These are phyloP conservation scores for Bruguiera hainesii DNA, from an alignment of 441 rosid genomes.

Conservation along the genomic window DNA sequence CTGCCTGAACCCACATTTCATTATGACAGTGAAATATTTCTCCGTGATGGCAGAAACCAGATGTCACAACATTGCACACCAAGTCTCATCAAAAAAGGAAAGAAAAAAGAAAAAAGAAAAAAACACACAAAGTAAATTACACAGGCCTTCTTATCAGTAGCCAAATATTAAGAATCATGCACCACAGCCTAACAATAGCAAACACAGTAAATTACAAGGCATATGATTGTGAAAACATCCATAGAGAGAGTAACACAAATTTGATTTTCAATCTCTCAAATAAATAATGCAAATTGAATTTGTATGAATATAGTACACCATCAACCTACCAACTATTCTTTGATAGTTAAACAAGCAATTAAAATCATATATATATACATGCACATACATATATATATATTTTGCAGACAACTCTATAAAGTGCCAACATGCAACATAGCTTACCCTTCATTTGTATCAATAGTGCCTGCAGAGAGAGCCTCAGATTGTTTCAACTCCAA, in stretches of 20 bases:
- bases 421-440: slow-evolving; percentile 5
- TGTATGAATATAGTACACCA: neutral
- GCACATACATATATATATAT: too few relatives aligned
- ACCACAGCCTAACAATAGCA: neutral
- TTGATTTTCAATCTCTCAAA: neutral
- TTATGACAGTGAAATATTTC: too few relatives aligned
- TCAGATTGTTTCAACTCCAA: slow-evolving; percentile 34
- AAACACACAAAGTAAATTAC: too few relatives aligned
- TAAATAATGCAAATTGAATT: neutral
- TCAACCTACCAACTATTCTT: neutral
- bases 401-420: neutral
- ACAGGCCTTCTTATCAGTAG: neutral
- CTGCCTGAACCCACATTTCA: too few relatives aligned
- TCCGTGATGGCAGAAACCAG: too few relatives aligned
- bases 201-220: neutral
- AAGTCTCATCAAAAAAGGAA: too few relatives aligned
- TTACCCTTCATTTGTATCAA: slow-evolving; percentile 43
- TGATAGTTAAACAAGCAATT: neutral
- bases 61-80: too few relatives aligned
- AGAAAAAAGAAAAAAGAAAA: too few relatives aligned
- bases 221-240: neutral
- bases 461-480: slow-evolving; percentile 25
- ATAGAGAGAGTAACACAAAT: too few relatives aligned
- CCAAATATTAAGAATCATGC: neutral
- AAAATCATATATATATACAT: too few relatives aligned